These are phyloP conservation scores for Hypoxylon lenormandii DNA, from an alignment of 495 filamentous ascomycete genomes.

Conservation along the genomic window DNA sequence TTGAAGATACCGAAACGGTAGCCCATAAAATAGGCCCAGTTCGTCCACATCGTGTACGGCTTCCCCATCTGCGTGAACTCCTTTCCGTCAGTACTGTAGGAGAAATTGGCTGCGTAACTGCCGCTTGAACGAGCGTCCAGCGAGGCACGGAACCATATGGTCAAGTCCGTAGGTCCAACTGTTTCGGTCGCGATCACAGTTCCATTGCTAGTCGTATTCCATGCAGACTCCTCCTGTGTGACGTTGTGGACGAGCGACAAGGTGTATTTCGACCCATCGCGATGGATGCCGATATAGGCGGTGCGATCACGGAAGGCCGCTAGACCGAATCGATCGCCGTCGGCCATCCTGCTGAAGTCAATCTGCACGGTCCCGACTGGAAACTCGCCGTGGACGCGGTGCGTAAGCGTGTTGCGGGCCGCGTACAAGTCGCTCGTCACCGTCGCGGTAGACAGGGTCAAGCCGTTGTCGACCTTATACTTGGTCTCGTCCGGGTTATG, in stretches of 20 bases:
- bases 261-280: constrained; percentile 40
- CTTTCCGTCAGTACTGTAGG: constrained; percentile 65
- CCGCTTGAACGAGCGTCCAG: constrained; percentile 37
- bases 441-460: constrained; percentile 63
- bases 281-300: constrained; percentile 65
- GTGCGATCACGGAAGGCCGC: constrained; percentile 64
- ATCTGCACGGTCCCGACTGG: constrained; percentile 62
- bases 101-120: constrained; percentile 54
- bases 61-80: constrained; percentile 59
- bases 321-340: constrained; percentile 66
- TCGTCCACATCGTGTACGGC: constrained; percentile 57
- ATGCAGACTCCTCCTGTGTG: constrained; percentile 47
- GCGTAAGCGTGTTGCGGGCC: constrained; percentile 69
- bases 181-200: constrained; percentile 51
- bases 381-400: constrained; percentile 64
- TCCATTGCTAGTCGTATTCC: constrained; percentile 59
- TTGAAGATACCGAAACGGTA: constrained; percentile 71
- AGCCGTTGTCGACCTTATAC: constrained; percentile 37
- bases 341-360: constrained; percentile 60
- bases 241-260: constrained; percentile 42
- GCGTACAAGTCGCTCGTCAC: constrained; percentile 65
- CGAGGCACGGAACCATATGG: constrained; percentile 57
- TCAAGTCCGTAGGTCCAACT: constrained; percentile 32
- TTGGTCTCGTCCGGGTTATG: constrained; percentile 66
- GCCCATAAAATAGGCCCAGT: constrained; percentile 66